Conservation (phyloP, 345 rosid species). For the Linum tenue region DNA sequence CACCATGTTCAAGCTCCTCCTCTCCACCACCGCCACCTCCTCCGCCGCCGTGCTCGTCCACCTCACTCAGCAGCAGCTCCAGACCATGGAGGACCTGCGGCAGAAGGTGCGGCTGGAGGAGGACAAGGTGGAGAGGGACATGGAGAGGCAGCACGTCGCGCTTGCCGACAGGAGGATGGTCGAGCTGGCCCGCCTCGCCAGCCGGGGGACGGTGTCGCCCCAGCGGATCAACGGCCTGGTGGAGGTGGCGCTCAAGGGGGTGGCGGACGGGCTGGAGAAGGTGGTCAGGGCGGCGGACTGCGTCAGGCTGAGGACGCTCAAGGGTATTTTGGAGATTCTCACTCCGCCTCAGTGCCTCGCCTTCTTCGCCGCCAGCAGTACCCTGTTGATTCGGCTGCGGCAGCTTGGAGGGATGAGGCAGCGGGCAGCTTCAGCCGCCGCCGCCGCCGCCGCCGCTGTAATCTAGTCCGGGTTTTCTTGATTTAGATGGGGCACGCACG, state of each 20-base stretch:
- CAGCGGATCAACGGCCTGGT: conserved; percentile 19
- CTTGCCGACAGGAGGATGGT: conserved; percentile 58
- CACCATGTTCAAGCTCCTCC: conserved; percentile 36
- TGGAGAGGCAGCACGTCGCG: conserved; percentile 79
- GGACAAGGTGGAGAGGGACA: conserved; percentile 63
- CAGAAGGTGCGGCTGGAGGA: conserved; percentile 49
- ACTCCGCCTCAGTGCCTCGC: conserved; percentile 47
- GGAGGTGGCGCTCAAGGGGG: conserved; percentile 39
- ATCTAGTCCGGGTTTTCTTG: too few species aligned
- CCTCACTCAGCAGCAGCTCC: conserved; percentile 41
- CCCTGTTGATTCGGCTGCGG: conserved; percentile 49
- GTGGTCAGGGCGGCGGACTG: conserved; percentile 78
- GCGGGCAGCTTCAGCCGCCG: too few species aligned
- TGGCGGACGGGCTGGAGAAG: conserved; percentile 43
- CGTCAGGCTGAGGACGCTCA: conserved; percentile 65
- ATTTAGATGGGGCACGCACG: too few species aligned
- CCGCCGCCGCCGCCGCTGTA: too few species aligned
- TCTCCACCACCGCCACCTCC: conserved; percentile 27
- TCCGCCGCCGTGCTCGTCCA: conserved; percentile 17
- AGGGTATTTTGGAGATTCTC: conserved; percentile 59
- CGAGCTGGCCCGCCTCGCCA: conserved; percentile 42
- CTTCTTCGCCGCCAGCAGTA: conserved; percentile 44
- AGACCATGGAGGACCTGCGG: conserved; percentile 46
- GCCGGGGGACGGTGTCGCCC: conserved; percentile 17
- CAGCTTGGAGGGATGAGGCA: conserved; percentile 32